Evolutionary conservation across 2,329 filamentous ascomycete genomes (phyloP).

Genomic region (Podosphaera fusca): DNA sequence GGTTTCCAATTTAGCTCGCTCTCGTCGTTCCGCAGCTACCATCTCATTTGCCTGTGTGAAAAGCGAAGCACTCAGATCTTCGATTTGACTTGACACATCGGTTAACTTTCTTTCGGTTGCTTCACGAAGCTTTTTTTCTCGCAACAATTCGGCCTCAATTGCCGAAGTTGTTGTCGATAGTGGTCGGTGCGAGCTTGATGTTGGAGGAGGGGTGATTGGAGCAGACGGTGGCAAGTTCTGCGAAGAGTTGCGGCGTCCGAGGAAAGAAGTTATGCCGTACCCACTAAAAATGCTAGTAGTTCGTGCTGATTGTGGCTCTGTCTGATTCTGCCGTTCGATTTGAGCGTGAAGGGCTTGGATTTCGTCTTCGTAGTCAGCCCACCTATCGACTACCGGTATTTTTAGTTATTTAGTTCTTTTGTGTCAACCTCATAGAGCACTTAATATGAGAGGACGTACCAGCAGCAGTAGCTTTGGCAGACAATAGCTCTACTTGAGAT

Average conservation of each 20-base stretch:
- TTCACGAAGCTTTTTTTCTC: constrained; percentile 41
- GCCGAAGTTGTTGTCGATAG: constrained; percentile 18
- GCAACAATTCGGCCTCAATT: constrained; percentile 38
- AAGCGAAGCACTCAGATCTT: constrained; percentile 51
- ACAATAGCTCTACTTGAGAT: constrained; percentile 44
- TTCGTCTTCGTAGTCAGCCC: constrained; percentile 65
- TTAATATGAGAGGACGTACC: constrained; percentile 19
- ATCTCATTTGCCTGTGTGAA: constrained; percentile 77
- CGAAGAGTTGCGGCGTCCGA: constrained; percentile 26
- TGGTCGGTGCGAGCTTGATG: constrained; percentile 1
- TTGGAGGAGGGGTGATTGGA: constrained; percentile 11
- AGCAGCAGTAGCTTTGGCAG: constrained; percentile 43
- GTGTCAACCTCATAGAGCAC: background rate
- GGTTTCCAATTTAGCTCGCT: constrained; percentile 47
- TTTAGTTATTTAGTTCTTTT: background rate
- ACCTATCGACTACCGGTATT: constrained; percentile 29
- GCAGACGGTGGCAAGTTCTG: constrained; percentile 11
- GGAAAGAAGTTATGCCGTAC: constrained; percentile 21
- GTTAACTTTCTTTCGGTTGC: constrained; percentile 45
- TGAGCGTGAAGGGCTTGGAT: constrained; percentile 32
- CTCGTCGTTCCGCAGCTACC: constrained; percentile 54
- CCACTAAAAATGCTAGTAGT: constrained; percentile 7
- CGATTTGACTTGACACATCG: constrained; percentile 48
- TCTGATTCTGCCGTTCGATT: background rate
- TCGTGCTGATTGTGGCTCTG: constrained; percentile 1